A percentile compares a stretch with the other conserved stretches of the same genome.
Conservation (phyloP, 768 basidiomycete genomes). For the Dendrothele bispora region DNA sequence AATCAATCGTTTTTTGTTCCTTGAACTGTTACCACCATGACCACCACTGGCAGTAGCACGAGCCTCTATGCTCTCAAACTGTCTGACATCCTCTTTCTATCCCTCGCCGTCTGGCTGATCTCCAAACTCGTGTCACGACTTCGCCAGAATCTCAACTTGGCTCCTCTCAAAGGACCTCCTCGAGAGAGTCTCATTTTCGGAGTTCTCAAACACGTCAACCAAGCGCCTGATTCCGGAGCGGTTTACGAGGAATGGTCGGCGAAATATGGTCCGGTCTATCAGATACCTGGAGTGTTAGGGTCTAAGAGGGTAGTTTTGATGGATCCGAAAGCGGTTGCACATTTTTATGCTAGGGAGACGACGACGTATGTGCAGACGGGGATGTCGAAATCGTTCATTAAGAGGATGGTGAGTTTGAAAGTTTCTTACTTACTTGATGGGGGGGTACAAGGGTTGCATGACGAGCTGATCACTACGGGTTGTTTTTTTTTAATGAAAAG, state of each 20-base stretch:
- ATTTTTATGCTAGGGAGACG: conserved; percentile 51
- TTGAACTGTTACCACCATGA: too few species aligned
- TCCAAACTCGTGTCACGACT: background rate
- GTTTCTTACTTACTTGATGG: background rate
- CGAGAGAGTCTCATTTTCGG: background rate
- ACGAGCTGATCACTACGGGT: too few species aligned
- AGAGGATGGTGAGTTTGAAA: conserved; percentile 32
- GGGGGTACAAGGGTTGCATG: too few species aligned
- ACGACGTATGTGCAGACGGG: conserved; percentile 44
- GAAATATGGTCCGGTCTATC: conserved; percentile 47
- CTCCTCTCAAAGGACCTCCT: background rate
- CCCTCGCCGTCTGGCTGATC: background rate
- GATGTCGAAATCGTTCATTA: conserved; percentile 33
- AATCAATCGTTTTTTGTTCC: too few species aligned
- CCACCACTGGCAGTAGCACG: too few species aligned
- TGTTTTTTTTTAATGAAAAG: conserved; percentile 2
- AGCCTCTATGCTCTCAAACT: too few species aligned
- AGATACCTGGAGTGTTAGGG: conserved; percentile 37
- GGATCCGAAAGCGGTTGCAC: conserved; percentile 51
- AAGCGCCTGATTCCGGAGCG: background rate
- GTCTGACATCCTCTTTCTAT: too few species aligned
- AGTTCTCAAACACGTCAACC: background rate
- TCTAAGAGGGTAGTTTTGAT: conserved; percentile 33
- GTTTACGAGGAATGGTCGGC: conserved; percentile 47
- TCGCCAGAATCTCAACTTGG: background rate